Base-by-base conservation (phyloP, 805 yeast species). In the Starmerella bacillaris region DNA sequence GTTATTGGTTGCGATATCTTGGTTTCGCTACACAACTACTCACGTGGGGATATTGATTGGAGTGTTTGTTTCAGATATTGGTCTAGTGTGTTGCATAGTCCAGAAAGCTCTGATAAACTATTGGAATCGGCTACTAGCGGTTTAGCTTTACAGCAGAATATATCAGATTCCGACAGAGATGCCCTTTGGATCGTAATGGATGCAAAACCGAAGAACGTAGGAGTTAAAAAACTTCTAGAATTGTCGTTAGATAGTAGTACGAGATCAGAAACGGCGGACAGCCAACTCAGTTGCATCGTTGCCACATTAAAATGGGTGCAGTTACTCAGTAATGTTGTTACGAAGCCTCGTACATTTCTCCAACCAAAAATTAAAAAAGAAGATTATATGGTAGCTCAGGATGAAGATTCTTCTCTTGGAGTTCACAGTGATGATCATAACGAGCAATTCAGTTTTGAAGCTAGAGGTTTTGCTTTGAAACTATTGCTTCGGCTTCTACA, bases 181-280 rank as follows among this genome's bases (percentile, higher is more conserved):
- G 57, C 68, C 19, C 55, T 75, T 5, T 79, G 89, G 89, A 58
- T 70, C 6, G 68, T 61, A 24, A 64, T 59, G 42, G 72, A 63
- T 56, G 57, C 50, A 9, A 51, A 55, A 11, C 69, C 72, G 3
- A 40, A 53, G 2, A 67, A 71, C 29, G 44, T 42, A 1, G 63
- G 61, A 5, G 50, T 76, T 15, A 50, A 59, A 20, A 52, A 19
- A 14, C 32, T 29, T n/a, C 9, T 29, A 7, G 22, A 17, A 5
- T 14, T 7, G 8, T 5, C 22, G 22, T 5, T 18, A 7, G 32
- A 29, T 17, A 7, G 14, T 5, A 26, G 29, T 11, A 6, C 14
- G n/a, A 26, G 16, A 7, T n/a, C n/a, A n/a, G n/a, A n/a, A n/a
- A n/a, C n/a, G n/a, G n/a, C n/a, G n/a, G n/a, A n/a, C n/a, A n/a